Evolutionary conservation across 2,329 filamentous ascomycete genomes (phyloP).

Genomic region (Pseudocercospora cruenta): DNA sequence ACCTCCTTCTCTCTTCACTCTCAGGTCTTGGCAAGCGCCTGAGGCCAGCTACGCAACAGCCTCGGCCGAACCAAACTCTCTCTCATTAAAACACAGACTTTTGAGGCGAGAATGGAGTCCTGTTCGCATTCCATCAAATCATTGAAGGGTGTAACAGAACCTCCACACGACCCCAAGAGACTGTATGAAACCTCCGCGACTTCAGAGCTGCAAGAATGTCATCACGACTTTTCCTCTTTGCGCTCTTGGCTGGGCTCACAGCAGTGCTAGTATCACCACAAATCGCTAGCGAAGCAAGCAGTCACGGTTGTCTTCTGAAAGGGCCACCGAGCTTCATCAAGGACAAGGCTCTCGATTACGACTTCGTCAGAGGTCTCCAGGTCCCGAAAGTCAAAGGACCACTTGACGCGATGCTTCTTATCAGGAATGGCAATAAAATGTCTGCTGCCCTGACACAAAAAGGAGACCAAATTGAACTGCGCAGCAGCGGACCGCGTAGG

Average conservation of each 20-base stretch:
- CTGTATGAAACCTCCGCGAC: not conserved
- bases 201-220: constrained; percentile 7
- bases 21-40: not conserved
- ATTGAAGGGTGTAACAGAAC: not conserved
- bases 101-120: not conserved
- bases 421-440: constrained; percentile 14
- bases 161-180: not conserved
- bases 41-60: not conserved
- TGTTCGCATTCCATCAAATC: not conserved
- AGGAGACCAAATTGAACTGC: constrained; percentile 15
- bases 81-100: not conserved
- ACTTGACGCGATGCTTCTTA: constrained; percentile 17
- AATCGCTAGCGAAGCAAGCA: constrained; percentile 10
- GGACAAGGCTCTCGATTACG: constrained; percentile 18
- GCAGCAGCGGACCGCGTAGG: constrained; percentile 5
- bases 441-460: constrained; percentile 14
- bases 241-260: constrained; percentile 7
- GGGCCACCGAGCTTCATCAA: constrained; percentile 10
- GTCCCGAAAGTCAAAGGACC: constrained; percentile 6
- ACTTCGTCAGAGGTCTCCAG: constrained; percentile 14
- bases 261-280: constrained; percentile 18
- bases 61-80: not conserved
- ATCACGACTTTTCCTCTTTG: constrained; percentile 6
- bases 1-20: not conserved
- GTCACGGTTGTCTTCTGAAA: constrained; percentile 1